phyloP scores from a whole-genome alignment of 2,329 filamentous ascomycete genomes.

The Colletotrichum paranaense region DNA sequence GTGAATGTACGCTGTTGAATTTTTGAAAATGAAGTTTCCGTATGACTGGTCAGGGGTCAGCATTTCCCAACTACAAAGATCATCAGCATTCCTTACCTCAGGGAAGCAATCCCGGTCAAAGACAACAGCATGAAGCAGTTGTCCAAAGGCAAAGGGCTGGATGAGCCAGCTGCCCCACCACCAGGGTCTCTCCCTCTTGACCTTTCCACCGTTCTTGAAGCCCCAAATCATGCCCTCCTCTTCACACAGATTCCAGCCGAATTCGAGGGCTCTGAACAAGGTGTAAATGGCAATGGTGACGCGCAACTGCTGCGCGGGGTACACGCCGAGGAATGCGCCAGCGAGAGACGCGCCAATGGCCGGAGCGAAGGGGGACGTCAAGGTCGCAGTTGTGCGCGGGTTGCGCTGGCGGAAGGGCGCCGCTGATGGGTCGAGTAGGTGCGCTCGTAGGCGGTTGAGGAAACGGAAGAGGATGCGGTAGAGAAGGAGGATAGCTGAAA shows the following conservation, averaged over 20 bases:
- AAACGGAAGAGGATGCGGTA: slow-evolving; percentile 93
- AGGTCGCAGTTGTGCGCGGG: slow-evolving; percentile 76
- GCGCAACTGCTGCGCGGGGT: slow-evolving; percentile 73
- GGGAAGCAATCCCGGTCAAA: slow-evolving; percentile 83
- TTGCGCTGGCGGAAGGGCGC: slow-evolving; percentile 86
- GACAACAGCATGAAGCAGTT: slow-evolving; percentile 80
- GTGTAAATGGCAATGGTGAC: slow-evolving; percentile 85
- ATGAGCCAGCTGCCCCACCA: slow-evolving; percentile 89
- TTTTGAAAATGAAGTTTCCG: slow-evolving; percentile 70
- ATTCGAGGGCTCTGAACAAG: slow-evolving; percentile 85
- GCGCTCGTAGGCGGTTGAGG: slow-evolving; percentile 81
- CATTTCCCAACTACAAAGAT: background rate
- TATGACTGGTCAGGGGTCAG: slow-evolving; percentile 41
- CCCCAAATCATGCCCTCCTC: slow-evolving; percentile 77
- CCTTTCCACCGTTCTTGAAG: slow-evolving; percentile 59
- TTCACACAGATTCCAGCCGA: slow-evolving; percentile 85
- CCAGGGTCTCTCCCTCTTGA: slow-evolving; percentile 76
- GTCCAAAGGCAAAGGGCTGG: slow-evolving; percentile 80
- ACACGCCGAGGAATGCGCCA: slow-evolving; percentile 84
- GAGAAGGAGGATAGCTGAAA: slow-evolving; percentile 87
- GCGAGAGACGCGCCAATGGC: slow-evolving; percentile 91
- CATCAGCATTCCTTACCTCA: slow-evolving; percentile 53
- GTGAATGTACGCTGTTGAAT: slow-evolving; percentile 85
- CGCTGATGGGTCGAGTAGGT: slow-evolving; percentile 83
- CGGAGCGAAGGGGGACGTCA: slow-evolving; percentile 87